Conservation (phyloP, 2,329 filamentous ascomycete genomes). For the Clathrospora elynae region DNA sequence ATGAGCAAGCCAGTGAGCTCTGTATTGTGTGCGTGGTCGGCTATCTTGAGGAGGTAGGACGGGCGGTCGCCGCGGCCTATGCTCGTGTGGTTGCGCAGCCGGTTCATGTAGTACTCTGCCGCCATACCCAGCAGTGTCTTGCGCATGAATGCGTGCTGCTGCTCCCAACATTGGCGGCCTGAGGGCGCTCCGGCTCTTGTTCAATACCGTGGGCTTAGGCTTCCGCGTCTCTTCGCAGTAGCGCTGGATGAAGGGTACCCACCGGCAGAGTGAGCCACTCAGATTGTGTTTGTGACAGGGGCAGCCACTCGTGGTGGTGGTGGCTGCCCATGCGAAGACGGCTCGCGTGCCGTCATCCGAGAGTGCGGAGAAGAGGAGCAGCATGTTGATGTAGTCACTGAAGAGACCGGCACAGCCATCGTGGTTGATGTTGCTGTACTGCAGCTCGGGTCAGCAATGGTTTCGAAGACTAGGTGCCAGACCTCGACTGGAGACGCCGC, state of each 20-base stretch:
- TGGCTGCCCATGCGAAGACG: not conserved
- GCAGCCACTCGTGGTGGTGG: no score
- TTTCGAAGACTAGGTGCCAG: no score
- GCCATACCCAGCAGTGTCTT: conserved; percentile 13
- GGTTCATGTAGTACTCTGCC: conserved; percentile 12
- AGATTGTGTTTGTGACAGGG: no score
- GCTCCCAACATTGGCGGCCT: conserved; percentile 21
- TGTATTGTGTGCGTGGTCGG: conserved; percentile 21
- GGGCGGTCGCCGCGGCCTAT: conserved; percentile 28
- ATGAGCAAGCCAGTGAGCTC: conserved; percentile 21
- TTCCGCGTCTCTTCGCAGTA: no score
- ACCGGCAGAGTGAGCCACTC: no score
- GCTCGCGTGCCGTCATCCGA: conserved; percentile 10
- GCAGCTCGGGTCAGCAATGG: conserved; percentile 16
- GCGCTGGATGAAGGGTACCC: no score
- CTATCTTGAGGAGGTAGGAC: conserved; percentile 23
- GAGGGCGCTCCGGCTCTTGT: no score
- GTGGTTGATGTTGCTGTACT: conserved; percentile 26
- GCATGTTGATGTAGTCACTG: conserved; percentile 22
- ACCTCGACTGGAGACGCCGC: no score
- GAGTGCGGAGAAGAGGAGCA: conserved; percentile 20
- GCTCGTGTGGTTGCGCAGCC: conserved; percentile 15
- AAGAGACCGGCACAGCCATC: conserved; percentile 12
- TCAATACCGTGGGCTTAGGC: no score
- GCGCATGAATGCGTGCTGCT: conserved; percentile 10